phyloP scores from a whole-genome alignment of 2,329 filamentous ascomycete species.

The Rutstroemia sp. region DNA sequence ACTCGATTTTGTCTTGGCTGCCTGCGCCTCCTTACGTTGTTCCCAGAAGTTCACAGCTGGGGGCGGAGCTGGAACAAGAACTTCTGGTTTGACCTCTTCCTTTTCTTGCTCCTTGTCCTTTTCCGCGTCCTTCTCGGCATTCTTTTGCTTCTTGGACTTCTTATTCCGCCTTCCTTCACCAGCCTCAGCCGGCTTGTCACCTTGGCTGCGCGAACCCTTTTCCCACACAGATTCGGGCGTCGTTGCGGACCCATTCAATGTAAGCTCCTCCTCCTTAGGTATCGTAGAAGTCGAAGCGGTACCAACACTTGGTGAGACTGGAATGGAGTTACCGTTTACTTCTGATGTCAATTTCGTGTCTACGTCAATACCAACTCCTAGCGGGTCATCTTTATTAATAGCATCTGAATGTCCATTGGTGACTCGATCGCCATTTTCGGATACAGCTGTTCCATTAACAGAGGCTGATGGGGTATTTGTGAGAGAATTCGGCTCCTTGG shows the following conservation, averaged over 20 bases:
- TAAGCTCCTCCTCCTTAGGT: constrained; percentile 46
- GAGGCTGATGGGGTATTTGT: constrained; percentile 21
- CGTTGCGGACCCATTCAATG: constrained; percentile 53
- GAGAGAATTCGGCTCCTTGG: constrained; percentile 23
- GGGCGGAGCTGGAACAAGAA: constrained; percentile 69
- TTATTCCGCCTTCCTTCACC: constrained; percentile 24
- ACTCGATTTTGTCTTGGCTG: constrained; percentile 39
- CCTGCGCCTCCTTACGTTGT: constrained; percentile 61
- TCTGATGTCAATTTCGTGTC: constrained; percentile 19
- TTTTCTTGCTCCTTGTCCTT: constrained; percentile 52
- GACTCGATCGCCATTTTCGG: constrained; percentile 22
- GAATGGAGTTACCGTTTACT: constrained; percentile 30
- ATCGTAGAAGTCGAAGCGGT: constrained; percentile 42
- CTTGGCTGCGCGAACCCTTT: constrained; percentile 51
- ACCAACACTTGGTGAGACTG: constrained; percentile 47
- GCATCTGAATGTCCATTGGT: constrained; percentile 21
- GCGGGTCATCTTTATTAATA: constrained; percentile 14
- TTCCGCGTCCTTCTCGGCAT: constrained; percentile 36
- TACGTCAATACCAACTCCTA: constrained; percentile 14
- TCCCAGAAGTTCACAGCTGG: constrained; percentile 86
- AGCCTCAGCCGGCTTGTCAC: constrained; percentile 50
- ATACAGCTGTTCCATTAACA: constrained; percentile 16
- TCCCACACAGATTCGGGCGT: constrained; percentile 59
- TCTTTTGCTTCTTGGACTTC: constrained; percentile 29
- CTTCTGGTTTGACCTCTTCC: constrained; percentile 43